These are phyloP conservation scores for Yamadazyma membranifaciens DNA, from an alignment of 1,139 yeast genomes.

Conservation along the genomic window DNA sequence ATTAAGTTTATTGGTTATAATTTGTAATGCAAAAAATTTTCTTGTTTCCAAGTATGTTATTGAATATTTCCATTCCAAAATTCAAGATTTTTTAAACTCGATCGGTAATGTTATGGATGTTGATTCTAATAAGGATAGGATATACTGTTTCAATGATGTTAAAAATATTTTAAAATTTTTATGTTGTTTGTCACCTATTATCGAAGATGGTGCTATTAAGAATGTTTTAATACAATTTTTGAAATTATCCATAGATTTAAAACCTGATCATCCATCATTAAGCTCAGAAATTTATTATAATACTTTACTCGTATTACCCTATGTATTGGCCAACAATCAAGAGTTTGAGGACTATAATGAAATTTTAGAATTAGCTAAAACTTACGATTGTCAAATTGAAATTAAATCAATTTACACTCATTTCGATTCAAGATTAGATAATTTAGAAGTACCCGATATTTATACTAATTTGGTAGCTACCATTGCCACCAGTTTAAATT, in stretches of 20 bases:
- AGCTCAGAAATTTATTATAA: slow-evolving; percentile 71
- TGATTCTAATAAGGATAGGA: slow-evolving; percentile 35
- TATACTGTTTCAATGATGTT: slow-evolving; percentile 57
- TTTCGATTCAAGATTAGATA: slow-evolving; percentile 34
- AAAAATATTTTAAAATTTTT: slow-evolving; percentile 72
- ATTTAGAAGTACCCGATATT: slow-evolving; percentile 49
- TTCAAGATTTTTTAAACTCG: slow-evolving; percentile 52
- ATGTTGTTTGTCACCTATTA: slow-evolving; percentile 61
- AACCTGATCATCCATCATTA: slow-evolving; percentile 44
- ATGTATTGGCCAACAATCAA: slow-evolving; percentile 50
- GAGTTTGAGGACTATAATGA: slow-evolving; percentile 30
- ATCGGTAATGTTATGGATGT: slow-evolving; percentile 27
- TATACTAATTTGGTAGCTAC: slow-evolving; percentile 51
- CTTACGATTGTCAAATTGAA: slow-evolving; percentile 25
- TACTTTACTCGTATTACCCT: slow-evolving; percentile 68
- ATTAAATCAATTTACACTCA: slow-evolving; percentile 30
- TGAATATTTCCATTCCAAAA: slow-evolving; percentile 64
- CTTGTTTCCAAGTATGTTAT: slow-evolving; percentile 69
- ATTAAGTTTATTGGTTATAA: slow-evolving; percentile 65
- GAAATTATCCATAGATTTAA: slow-evolving; percentile 55
- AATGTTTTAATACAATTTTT: slow-evolving; percentile 56
- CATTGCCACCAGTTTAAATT: slow-evolving; percentile 52
- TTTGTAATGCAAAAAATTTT: slow-evolving; percentile 65
- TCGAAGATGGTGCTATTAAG: slow-evolving; percentile 52
- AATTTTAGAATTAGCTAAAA: slow-evolving; percentile 44